Percentiles rank a stretch among this genome's conserved stretches.
Evolutionary conservation across 768 basidiomycete genomes (phyloP).

Genomic region (Leccinum disarticulatum): DNA sequence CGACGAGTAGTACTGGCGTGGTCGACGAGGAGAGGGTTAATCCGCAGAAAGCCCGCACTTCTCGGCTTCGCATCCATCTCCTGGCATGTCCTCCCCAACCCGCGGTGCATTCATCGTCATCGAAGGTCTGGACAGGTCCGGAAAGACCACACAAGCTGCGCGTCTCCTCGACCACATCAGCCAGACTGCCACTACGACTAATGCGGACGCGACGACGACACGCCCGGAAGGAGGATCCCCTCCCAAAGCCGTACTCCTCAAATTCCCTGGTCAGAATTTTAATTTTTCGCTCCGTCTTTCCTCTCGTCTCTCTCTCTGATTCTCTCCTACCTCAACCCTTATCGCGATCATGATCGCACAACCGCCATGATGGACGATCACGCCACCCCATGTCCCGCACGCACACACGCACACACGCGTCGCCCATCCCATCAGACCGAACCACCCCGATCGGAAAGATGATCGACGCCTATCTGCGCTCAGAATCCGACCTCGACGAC

Average conservation of each 20-base stretch:
- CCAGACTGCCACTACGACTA: constrained; percentile 23
- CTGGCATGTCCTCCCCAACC: constrained; percentile 8
- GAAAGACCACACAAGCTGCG: constrained; percentile 87
- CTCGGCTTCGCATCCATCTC: constrained; percentile 43
- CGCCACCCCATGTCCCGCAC: not conserved
- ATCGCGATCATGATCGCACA: not conserved
- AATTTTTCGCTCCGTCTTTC: not conserved
- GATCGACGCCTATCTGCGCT: constrained; percentile 90
- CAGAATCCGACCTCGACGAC: constrained; percentile 85
- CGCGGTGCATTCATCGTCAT: constrained; percentile 88
- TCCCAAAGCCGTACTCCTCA: constrained; percentile 53
- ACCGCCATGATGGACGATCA: not conserved
- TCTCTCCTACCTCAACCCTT: not conserved
- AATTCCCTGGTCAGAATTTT: constrained; percentile 81
- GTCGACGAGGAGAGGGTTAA: not conserved
- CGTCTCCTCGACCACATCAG: constrained; percentile 54
- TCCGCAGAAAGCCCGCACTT: constrained; percentile 45
- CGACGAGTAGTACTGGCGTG: not conserved
- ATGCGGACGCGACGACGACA: not conserved
- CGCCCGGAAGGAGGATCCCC: not conserved
- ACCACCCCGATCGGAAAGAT: constrained; percentile 88
- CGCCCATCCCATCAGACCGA: constrained; percentile 55
- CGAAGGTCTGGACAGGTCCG: constrained; percentile 94
- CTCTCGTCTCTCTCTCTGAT: not conserved
- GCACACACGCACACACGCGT: not conserved